Evolutionary conservation across 805 yeast species (phyloP).

Genomic region (Tetrapisispora fleetii): DNA sequence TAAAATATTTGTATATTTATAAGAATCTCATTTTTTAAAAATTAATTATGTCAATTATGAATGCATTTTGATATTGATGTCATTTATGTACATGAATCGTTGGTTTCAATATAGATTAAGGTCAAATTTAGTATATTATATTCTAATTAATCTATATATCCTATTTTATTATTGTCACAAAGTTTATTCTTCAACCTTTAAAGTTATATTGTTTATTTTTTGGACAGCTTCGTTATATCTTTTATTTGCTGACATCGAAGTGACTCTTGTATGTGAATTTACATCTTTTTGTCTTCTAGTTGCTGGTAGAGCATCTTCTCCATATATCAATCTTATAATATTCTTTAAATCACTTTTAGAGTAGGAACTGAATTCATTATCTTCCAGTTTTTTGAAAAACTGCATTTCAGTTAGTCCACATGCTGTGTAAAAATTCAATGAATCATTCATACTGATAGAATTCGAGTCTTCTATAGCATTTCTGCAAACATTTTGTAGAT

Average conservation of each 20-base stretch:
- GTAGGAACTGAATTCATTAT: constrained; percentile 11
- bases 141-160: too few species aligned
- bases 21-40: too few species aligned
- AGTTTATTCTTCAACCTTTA: not conserved
- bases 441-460: constrained; percentile 15
- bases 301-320: constrained; percentile 22
- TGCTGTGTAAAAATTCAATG: constrained; percentile 16
- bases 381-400: constrained; percentile 13
- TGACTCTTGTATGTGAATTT: constrained; percentile 8
- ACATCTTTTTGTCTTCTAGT: constrained; percentile 9
- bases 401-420: constrained; percentile 17
- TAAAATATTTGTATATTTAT: too few species aligned
- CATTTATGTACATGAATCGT: too few species aligned
- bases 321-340: constrained; percentile 23
- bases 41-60: too few species aligned
- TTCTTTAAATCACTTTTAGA: constrained; percentile 18
- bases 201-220: constrained; percentile 6
- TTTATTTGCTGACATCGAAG: constrained; percentile 19
- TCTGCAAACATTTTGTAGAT: constrained; percentile 24
- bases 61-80: too few species aligned
- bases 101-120: too few species aligned
- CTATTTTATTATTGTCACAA: not conserved
- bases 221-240: constrained; percentile 22
- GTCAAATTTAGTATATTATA: too few species aligned
- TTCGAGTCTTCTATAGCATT: constrained; percentile 11